A percentile compares a stretch with the other conserved stretches of the same genome.
These are phyloP conservation scores for Daldinia caldariorum DNA, from an alignment of 495 filamentous ascomycete species.

Conservation along the genomic window DNA sequence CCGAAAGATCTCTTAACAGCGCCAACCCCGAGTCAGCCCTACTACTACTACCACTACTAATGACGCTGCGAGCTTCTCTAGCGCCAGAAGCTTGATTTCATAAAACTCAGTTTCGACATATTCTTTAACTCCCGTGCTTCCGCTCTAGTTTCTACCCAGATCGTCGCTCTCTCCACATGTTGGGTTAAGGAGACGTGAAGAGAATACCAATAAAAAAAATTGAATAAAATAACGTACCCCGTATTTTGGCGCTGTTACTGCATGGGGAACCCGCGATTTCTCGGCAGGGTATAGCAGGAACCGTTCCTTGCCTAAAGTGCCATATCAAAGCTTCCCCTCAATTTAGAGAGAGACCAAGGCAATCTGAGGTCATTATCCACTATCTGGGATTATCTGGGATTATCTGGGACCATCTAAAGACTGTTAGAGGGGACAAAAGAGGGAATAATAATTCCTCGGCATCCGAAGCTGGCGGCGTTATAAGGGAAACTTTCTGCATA, in stretches of 20 bases:
- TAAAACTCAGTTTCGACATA: constrained; percentile 23
- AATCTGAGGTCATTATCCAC: constrained; percentile 20
- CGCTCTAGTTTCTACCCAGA: constrained; percentile 38
- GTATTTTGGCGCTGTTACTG: constrained; percentile 35
- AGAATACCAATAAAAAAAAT: constrained; percentile 23
- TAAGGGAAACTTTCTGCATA: constrained; percentile 20
- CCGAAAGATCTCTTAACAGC: constrained; percentile 5
- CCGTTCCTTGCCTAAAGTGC: constrained; percentile 52
- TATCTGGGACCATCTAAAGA: neutral
- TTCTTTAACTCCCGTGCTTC: constrained; percentile 39
- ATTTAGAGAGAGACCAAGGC: constrained; percentile 30
- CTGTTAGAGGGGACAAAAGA: neutral
- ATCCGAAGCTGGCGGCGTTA: constrained; percentile 26
- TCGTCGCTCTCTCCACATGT: constrained; percentile 42
- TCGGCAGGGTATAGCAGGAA: constrained; percentile 55
- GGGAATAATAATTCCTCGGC: constrained; percentile 17
- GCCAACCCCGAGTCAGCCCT: constrained; percentile 26
- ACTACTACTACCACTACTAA: constrained; percentile 18
- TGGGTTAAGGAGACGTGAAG: constrained; percentile 26
- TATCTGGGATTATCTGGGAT: neutral
- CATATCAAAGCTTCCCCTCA: constrained; percentile 33
- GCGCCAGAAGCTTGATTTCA: constrained; percentile 31
- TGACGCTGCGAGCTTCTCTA: constrained; percentile 28
- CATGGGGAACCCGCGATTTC: constrained; percentile 45
- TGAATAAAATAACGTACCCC: constrained; percentile 17